A percentile compares a stretch with the other conserved stretches of the same genome.
phyloP scores from a whole-genome alignment of 306 rosid species.

The Lablab purpureus region DNA sequence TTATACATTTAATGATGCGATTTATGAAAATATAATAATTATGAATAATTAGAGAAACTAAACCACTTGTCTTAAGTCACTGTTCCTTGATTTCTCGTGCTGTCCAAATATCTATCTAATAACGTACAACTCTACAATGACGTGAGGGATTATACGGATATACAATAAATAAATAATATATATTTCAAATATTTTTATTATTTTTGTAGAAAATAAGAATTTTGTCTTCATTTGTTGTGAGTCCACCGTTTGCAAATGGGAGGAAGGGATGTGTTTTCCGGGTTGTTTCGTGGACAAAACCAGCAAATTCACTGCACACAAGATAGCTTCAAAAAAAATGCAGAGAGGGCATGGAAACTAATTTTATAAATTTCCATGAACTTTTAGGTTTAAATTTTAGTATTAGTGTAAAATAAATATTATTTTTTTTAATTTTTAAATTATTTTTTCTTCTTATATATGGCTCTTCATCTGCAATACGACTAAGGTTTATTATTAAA shows the following conservation, averaged over 20 bases:
- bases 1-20: too few species aligned
- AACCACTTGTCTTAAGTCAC: too few species aligned
- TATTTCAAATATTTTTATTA: too few species aligned
- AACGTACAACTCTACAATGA: conserved; percentile 27
- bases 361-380: too few species aligned
- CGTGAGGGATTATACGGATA: background rate
- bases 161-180: background rate
- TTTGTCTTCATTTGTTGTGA: conserved; percentile 12
- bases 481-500: too few species aligned
- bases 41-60: too few species aligned
- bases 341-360: background rate
- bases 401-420: too few species aligned
- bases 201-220: background rate
- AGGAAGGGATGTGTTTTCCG: conserved; percentile 40
- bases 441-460: background rate
- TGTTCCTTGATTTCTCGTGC: too few species aligned
- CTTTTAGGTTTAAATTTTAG: too few species aligned
- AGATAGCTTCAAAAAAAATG: background rate
- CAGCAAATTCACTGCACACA: conserved; percentile 4
- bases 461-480: background rate
- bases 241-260: conserved; percentile 28
- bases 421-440: background rate
- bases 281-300: conserved; percentile 42
- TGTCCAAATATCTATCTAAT: conserved; percentile 1
- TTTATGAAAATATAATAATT: too few species aligned